Evolutionary conservation across 495 filamentous ascomycete genomes (phyloP).

Genomic region (Staphylotrichum tortipilum): DNA sequence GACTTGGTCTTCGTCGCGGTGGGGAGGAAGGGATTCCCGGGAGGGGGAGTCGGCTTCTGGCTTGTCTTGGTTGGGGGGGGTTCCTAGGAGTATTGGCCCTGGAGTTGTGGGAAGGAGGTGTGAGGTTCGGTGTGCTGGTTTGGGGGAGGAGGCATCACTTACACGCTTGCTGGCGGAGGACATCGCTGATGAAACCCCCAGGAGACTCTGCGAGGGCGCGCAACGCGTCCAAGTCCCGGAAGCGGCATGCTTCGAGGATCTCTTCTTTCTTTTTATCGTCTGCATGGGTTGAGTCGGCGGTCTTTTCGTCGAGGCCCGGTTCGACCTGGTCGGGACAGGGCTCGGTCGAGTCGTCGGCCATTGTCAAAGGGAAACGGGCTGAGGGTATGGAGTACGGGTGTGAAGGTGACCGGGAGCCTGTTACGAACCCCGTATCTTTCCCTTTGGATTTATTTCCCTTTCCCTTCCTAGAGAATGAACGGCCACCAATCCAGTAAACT

Average conservation of each 20-base stretch:
- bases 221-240: constrained; percentile 54
- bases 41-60: constrained; percentile 13
- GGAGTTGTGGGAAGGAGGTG: constrained; percentile 4
- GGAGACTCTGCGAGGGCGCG: constrained; percentile 57
- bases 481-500: no score
- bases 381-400: no score
- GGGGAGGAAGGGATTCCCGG: constrained; percentile 52
- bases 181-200: constrained; percentile 72
- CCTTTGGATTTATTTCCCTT: no score
- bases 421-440: no score
- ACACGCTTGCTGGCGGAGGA: constrained; percentile 78
- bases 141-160: constrained; percentile 36
- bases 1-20: constrained; percentile 83
- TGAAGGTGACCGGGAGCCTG: no score
- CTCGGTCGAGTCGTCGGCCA: no score
- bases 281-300: neutral
- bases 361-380: no score
- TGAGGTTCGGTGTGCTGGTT: neutral
- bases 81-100: constrained; percentile 81
- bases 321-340: constrained; percentile 11
- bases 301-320: constrained; percentile 13
- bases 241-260: constrained; percentile 61
- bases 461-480: no score
- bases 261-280: constrained; percentile 15
- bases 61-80: constrained; percentile 13